Conservation (phyloP, 441 rosid species). For the Dalechampia spathulata region DNA sequence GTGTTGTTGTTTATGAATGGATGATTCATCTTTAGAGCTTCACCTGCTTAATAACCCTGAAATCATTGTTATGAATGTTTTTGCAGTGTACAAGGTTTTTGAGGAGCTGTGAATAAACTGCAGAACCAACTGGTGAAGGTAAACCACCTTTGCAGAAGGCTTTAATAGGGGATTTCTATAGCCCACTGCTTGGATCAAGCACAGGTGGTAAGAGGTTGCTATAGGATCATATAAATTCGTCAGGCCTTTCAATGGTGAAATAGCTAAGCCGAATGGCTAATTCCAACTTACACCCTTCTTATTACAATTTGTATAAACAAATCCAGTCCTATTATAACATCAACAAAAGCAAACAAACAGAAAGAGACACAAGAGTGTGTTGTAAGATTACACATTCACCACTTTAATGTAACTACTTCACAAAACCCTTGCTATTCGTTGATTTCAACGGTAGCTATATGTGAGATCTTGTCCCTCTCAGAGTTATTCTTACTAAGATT, state of each 20-base stretch:
- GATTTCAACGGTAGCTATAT: too few species aligned
- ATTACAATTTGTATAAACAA: too few species aligned
- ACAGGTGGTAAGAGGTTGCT: constrained; percentile 1
- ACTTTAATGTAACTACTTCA: too few species aligned
- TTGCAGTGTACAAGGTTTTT: constrained; percentile 23
- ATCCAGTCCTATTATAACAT: too few species aligned
- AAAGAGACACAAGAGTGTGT: too few species aligned
- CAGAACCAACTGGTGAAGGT: too few species aligned
- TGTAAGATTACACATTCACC: too few species aligned
- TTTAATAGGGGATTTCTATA: constrained; percentile 3
- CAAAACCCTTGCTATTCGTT: too few species aligned
- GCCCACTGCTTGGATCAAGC: constrained; percentile 7
- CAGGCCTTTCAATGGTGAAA: too few species aligned
- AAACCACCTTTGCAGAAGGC: constrained; percentile 3
- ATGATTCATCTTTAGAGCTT: neutral
- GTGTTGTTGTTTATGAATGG: neutral
- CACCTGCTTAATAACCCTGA: neutral
- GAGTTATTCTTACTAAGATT: constrained; percentile 4
- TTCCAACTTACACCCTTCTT: too few species aligned
- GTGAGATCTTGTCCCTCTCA: constrained; percentile 22
- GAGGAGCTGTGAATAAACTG: constrained; percentile 14
- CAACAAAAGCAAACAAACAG: too few species aligned
- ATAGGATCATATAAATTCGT: neutral
- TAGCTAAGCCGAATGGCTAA: too few species aligned
- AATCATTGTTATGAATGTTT: constrained; percentile 3